Evolutionary conservation across 208 protist species (phyloP), one percentile per base, ranked within the genome.

Genomic region (Herpetomonas muscarum): DNA sequence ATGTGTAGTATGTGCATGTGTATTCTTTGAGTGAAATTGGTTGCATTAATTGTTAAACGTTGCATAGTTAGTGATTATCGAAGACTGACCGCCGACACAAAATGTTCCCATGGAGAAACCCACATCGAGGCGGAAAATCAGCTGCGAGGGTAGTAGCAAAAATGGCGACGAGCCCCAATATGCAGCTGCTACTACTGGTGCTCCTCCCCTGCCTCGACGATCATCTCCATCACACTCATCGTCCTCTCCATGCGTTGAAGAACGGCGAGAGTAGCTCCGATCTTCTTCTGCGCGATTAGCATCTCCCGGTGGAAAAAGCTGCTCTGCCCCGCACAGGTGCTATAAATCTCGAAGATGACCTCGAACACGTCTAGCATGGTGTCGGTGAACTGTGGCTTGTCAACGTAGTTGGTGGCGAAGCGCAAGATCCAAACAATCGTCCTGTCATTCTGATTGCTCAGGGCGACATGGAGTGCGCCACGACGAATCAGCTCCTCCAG

Each of bases 401-500:
- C 84, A 29, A 90, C 69, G 59, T 81, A 77, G 30, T 79, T 69
- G 26, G 76, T 70, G 6, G 83, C 70, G 66, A 90, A 94, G 32
- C 85, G 81, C 31, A 94, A 70, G 12, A 94, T 51, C 22, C 73
- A 81, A 45, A 74, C 87, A 39, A 94, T 55, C 15, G 84, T 85
- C 17, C 85, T 74, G 47, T 94, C 87, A 46, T 91, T 92, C 50
- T 92, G 87, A 58, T 85, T 83, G 70, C 69, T 87, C 21, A 94
- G 64, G 1, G 84, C 84, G 1, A 94, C 71, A 39, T 94, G 85
- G 19, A 94, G 61, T 15, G 79, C 71, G 17, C 85, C 81, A 53
- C 87, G 81, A 22, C 81, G 81, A 9, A 89, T 45, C 19, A 94
- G 80, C 58, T 94, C 87, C 45, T 94, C 84, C n/a, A 94, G 48